Evolutionary conservation across 2,329 filamentous ascomycete genomes (phyloP).

Genomic region (Ramularia collo-cygni): DNA sequence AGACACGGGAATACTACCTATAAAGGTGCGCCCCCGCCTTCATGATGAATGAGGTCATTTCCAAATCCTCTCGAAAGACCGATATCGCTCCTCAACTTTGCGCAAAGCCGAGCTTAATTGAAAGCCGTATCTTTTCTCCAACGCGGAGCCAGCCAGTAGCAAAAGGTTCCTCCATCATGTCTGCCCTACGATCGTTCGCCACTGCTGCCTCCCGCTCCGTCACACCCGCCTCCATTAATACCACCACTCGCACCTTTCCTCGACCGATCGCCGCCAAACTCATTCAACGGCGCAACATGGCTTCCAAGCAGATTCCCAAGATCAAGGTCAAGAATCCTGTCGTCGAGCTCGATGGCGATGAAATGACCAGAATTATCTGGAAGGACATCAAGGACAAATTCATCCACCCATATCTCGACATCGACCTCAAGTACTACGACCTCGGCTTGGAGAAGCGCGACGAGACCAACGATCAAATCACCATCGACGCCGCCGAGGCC

Average conservation of each 20-base stretch:
- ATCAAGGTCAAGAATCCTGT: constrained; percentile 99
- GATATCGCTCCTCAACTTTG: too few species aligned
- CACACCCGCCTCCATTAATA: constrained; percentile 10
- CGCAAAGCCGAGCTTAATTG: too few species aligned
- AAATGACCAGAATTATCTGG: constrained; percentile 99
- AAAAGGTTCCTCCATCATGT: constrained; percentile 14
- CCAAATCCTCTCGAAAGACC: too few species aligned
- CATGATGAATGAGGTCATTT: too few species aligned
- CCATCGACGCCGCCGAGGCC: constrained; percentile 86
- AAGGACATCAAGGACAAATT: constrained; percentile 99
- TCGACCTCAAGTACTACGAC: constrained; percentile 70
- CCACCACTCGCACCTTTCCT: constrained; percentile 23
- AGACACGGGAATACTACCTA: too few species aligned
- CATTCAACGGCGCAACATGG: constrained; percentile 32
- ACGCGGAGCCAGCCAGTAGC: not conserved
- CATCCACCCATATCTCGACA: constrained; percentile 90
- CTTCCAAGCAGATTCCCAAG: constrained; percentile 54
- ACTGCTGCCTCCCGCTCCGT: constrained; percentile 12
- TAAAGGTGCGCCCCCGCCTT: too few species aligned
- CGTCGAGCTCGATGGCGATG: constrained; percentile 89
- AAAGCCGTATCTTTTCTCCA: too few species aligned
- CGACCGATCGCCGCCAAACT: constrained; percentile 28
- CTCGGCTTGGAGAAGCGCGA: constrained; percentile 86
- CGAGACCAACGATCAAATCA: constrained; percentile 93
- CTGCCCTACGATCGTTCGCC: constrained; percentile 15